Percentiles rank a stretch among this genome's conserved stretches.
phyloP scores from a whole-genome alignment of 1,284 basidiomycete genomes.

The Cryptococcus deneoformans region DNA sequence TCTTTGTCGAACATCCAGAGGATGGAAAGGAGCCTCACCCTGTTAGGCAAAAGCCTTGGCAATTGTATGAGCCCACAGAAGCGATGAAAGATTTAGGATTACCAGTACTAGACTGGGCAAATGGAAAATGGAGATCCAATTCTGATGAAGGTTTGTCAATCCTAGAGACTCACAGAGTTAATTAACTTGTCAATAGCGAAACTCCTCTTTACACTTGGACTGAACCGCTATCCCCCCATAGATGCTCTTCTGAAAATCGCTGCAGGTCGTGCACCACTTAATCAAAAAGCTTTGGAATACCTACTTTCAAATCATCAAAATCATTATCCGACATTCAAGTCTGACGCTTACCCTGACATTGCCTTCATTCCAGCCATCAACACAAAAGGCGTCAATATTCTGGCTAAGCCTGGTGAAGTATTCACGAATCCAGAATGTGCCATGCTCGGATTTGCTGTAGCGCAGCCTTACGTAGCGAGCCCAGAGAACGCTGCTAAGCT shows the following conservation, averaged over 20 bases:
- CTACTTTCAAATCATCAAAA: conserved; percentile 66
- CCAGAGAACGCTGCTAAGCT: conserved; percentile 70
- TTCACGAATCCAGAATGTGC: conserved; percentile 70
- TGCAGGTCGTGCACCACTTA: conserved; percentile 49
- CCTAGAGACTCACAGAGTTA: background rate
- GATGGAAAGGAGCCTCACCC: conserved; percentile 30
- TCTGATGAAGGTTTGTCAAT: conserved; percentile 73
- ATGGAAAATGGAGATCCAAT: conserved; percentile 69
- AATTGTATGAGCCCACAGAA: conserved; percentile 82
- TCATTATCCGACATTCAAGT: conserved; percentile 63
- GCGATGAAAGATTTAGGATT: conserved; percentile 70
- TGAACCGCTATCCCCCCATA: conserved; percentile 70
- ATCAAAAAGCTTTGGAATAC: conserved; percentile 65
- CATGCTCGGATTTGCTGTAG: conserved; percentile 65
- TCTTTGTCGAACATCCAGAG: conserved; percentile 54
- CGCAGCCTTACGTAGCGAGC: conserved; percentile 57
- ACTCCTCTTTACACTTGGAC: conserved; percentile 74
- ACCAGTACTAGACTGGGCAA: conserved; percentile 85
- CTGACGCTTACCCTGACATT: conserved; percentile 58
- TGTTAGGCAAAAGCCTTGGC: conserved; percentile 59
- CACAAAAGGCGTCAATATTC: conserved; percentile 52
- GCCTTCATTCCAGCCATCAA: conserved; percentile 78
- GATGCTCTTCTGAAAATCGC: conserved; percentile 66
- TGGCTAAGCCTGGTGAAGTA: conserved; percentile 70
- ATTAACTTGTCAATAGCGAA: conserved; percentile 58